These are phyloP conservation scores for Choanephora cucurbitarum DNA, from an alignment of 371 early-diverging fungal genomes.

Conservation along the genomic window DNA sequence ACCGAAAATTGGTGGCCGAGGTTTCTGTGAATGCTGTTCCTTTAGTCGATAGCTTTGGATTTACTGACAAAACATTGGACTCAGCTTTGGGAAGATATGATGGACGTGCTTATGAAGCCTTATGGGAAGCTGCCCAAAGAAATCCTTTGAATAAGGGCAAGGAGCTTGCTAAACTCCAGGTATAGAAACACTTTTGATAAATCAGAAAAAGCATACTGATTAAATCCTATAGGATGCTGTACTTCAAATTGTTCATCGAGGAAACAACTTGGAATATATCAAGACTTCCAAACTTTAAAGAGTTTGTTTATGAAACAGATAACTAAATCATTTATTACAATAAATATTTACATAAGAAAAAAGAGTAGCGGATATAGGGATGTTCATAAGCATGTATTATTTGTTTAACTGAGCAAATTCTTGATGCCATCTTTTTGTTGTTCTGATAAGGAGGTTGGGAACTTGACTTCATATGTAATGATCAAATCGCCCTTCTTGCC, in stretches of 20 bases:
- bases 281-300: slow-evolving; percentile 22
- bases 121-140: slow-evolving; percentile 63
- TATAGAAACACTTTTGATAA: slow-evolving; percentile 7
- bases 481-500: slow-evolving; percentile 87
- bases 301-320: too few relatives aligned
- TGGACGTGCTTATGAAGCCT: slow-evolving; percentile 70
- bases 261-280: slow-evolving; percentile 19
- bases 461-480: slow-evolving; percentile 76
- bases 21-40: slow-evolving; percentile 65
- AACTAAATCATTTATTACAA: too few relatives aligned
- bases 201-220: background rate
- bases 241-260: slow-evolving; percentile 26
- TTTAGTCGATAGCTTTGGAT: slow-evolving; percentile 71
- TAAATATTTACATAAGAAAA: too few relatives aligned
- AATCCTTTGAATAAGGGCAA: slow-evolving; percentile 61
- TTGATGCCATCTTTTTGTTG: slow-evolving; percentile 61
- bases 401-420: slow-evolving; percentile 18
- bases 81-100: slow-evolving; percentile 66
- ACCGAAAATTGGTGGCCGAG: slow-evolving; percentile 20
- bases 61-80: slow-evolving; percentile 62
- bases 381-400: background rate
- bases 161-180: slow-evolving; percentile 15
- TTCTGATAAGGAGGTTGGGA: slow-evolving; percentile 74
- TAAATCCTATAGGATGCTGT: slow-evolving; percentile 21
- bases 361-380: too few relatives aligned